Conservation (phyloP, 176 grass and related monocot genomes). For the Musa troglodytarum region DNA sequence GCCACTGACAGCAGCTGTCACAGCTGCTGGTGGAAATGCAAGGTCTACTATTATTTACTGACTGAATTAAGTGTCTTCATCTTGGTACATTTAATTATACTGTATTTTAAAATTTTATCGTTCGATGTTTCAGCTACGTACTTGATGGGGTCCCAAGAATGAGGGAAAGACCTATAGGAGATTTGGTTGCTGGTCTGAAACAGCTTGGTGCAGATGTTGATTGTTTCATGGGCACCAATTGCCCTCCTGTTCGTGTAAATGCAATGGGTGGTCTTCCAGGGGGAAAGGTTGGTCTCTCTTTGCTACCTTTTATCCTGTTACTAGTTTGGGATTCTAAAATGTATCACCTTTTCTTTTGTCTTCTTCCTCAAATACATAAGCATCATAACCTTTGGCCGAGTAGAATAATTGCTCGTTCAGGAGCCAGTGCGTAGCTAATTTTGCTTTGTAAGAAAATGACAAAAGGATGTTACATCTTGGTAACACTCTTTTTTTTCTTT, state of each 20-base stretch:
- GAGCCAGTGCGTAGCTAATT: no score
- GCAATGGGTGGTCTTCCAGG: conserved; percentile 84
- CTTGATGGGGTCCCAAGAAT: conserved; percentile 97
- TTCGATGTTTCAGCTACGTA: conserved; percentile 55
- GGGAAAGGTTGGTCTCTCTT: conserved; percentile 63
- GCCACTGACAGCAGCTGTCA: conserved; percentile 78
- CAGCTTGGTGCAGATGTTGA: conserved; percentile 86
- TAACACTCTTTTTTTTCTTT: no score
- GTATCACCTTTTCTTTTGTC: not conserved
- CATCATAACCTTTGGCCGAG: no score
- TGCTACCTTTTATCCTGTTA: not conserved
- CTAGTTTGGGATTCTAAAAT: not conserved
- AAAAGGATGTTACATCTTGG: no score
- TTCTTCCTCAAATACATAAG: not conserved
- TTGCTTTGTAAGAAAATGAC: no score
- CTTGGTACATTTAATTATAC: not conserved
- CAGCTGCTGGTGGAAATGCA: conserved; percentile 90
- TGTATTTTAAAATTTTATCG: not conserved
- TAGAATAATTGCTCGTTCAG: no score
- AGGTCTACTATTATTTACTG: conserved; percentile 32
- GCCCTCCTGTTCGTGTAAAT: conserved; percentile 82
- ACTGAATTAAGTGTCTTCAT: conserved; percentile 3
- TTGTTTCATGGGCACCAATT: conserved; percentile 92
- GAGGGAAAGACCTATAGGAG: conserved; percentile 96
- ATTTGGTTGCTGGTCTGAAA: conserved; percentile 74